Conservation (phyloP, 805 yeast species). For the Pichia rugopelliculosa region DNA sequence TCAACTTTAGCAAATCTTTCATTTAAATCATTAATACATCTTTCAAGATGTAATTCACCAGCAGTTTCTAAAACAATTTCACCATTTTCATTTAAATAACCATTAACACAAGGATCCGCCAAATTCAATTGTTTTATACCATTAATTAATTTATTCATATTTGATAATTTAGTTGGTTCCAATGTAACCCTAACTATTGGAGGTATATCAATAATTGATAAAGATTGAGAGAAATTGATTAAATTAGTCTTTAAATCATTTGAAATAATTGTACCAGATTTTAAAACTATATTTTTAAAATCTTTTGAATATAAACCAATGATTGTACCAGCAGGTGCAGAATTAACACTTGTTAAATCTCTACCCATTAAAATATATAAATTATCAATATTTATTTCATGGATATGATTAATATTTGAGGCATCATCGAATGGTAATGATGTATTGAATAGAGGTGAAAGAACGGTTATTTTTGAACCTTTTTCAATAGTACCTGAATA, state of each 20-base stretch:
- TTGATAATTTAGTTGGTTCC: constrained; percentile 86
- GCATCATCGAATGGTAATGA: constrained; percentile 31
- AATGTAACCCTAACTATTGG: constrained; percentile 93
- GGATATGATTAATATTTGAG: not conserved
- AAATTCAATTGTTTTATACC: constrained; percentile 75
- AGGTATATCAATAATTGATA: constrained; percentile 64
- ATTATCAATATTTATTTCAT: constrained; percentile 56
- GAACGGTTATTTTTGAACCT: constrained; percentile 68
- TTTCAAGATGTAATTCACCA: constrained; percentile 91
- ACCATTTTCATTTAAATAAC: constrained; percentile 80
- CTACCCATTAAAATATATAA: constrained; percentile 87
- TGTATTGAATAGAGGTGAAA: constrained; percentile 69
- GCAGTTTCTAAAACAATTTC: constrained; percentile 93
- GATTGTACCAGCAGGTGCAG: constrained; percentile 91
- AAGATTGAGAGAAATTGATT: constrained; percentile 69
- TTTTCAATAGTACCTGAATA: constrained; percentile 74
- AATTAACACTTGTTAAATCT: constrained; percentile 67
- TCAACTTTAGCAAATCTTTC: constrained; percentile 92
- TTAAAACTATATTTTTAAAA: constrained; percentile 69
- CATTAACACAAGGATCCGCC: constrained; percentile 93
- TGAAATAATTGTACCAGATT: constrained; percentile 71
- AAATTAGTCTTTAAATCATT: constrained; percentile 24
- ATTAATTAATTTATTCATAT: constrained; percentile 63
- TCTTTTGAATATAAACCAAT: constrained; percentile 78
- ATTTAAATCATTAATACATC: constrained; percentile 84